Evolutionary conservation across 768 basidiomycete genomes (phyloP), one percentile per base, ranked within the genome.

Genomic region (Suillus weaverae): DNA sequence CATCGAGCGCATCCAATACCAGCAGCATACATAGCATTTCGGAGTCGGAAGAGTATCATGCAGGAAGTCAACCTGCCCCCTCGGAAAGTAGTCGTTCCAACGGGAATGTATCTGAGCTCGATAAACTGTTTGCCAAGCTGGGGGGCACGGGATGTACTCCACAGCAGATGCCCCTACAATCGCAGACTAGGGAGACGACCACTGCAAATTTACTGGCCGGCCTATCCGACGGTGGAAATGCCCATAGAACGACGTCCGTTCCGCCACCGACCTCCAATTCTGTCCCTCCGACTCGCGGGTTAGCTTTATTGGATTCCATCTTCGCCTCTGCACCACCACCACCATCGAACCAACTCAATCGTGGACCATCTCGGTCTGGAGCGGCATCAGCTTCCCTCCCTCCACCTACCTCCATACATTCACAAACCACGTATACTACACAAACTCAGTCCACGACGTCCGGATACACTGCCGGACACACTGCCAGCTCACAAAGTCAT

Each of bases 261-360:
- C 72, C 73, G 20, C 61, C 61, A 7, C 70, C 75, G 46, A 75
- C 79, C 35, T 68, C 78, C 7, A 56, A 71, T 62, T 60, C 59
- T 63, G 61, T 67, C 41, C 64, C 73, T 48, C 73, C 77, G 30
- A 70, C 76, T 44, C 83, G 84, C n/a, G 89, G 90, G 7, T 79
- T 84, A 56, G 78, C 84, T 20, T 79, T 93, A 38, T 78, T 93
- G 18, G 81, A 89, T 67, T 82, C 85, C 14, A 90, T 93, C 48
- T 92, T 93, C 71, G 91, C 91, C 4, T 92, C 90, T 6, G 91
- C 86, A 6, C 77, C 74, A 18, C 73, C 74, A 26, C 10, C 59
- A 64, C 13, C 35, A 44, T 44, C 44, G 41, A 59, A 4, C 16
- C 56, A 59, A 30, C 72, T 68, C 50, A 68, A 55, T 2, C 67